Evolutionary conservation across 306 rosid genomes (phyloP).

Genomic region (Vicia sativa): DNA sequence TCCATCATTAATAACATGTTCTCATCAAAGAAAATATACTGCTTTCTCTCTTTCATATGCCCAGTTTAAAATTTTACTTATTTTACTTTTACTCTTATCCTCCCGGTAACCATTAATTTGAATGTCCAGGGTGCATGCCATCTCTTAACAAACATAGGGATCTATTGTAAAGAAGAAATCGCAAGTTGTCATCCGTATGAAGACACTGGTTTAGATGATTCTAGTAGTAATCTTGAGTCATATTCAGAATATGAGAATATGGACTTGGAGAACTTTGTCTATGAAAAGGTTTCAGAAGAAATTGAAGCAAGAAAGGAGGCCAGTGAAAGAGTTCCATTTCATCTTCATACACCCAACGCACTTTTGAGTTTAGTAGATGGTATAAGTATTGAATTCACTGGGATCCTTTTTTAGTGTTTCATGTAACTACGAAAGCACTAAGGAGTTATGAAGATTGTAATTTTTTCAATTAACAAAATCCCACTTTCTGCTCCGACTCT

Average conservation of each 20-base stretch:
- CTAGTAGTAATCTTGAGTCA: conserved; percentile 75
- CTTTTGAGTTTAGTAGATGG: conserved; percentile 85
- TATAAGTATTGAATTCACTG: conserved; percentile 35
- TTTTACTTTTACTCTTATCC: conserved; percentile 27
- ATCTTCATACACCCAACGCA: conserved; percentile 77
- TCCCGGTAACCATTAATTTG: conserved; percentile 29
- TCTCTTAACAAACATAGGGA: conserved; percentile 76
- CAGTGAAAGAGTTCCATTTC: conserved; percentile 68
- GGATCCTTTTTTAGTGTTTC: conserved; percentile 11
- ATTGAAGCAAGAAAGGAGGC: conserved; percentile 82
- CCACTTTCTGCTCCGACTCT: conserved; percentile 29
- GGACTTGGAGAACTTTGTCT: conserved; percentile 91
- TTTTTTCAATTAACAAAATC: conserved; percentile 25
- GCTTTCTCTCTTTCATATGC: conserved; percentile 27
- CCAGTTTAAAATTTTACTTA: not conserved
- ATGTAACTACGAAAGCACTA: conserved; percentile 15
- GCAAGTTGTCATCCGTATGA: conserved; percentile 65
- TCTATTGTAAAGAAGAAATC: conserved; percentile 73
- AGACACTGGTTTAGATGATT: conserved; percentile 63
- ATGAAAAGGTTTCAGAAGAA: conserved; percentile 85
- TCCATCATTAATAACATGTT: not conserved
- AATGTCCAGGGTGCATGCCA: conserved; percentile 82
- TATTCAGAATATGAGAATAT: conserved; percentile 79
- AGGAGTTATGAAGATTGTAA: conserved; percentile 18
- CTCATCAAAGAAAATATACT: not conserved